phyloP scores from a whole-genome alignment of 768 basidiomycete species.

The Termitomyces eurrhizus region DNA sequence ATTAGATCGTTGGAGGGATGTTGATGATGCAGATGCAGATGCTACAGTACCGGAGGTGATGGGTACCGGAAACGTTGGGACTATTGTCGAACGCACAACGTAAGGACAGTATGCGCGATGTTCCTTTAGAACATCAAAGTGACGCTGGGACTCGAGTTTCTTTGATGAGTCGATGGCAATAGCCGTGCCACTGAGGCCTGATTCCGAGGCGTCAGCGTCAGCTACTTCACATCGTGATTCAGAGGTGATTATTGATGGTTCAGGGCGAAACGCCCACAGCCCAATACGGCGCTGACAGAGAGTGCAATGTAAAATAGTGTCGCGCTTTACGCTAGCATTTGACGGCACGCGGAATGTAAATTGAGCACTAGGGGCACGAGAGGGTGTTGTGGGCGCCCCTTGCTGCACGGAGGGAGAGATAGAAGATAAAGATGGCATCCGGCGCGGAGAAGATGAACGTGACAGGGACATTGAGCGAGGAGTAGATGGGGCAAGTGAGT shows the following conservation, averaged over 20 bases:
- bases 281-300: constrained; percentile 80
- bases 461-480: constrained; percentile 33
- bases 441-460: constrained; percentile 31
- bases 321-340: constrained; percentile 29
- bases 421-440: constrained; percentile 8
- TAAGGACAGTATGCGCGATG: constrained; percentile 89
- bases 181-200: constrained; percentile 14
- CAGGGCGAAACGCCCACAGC: constrained; percentile 62
- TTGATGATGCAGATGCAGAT: constrained; percentile 18
- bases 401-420: constrained; percentile 14
- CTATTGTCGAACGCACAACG: constrained; percentile 61
- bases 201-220: constrained; percentile 2
- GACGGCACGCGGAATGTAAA: constrained; percentile 24
- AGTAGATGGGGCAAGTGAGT: constrained; percentile 27
- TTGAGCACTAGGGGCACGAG: constrained; percentile 17
- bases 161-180: constrained; percentile 23
- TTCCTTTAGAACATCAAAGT: constrained; percentile 74
- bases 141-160: constrained; percentile 34
- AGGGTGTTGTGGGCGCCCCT: constrained; percentile 10
- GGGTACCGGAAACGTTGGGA: constrained; percentile 52
- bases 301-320: constrained; percentile 57
- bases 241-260: constrained; percentile 3
- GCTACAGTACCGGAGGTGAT: constrained; percentile 14
- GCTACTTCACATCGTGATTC: not conserved
- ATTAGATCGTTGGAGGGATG: constrained; percentile 18